Evolutionary conservation across 495 filamentous ascomycete species (phyloP), one percentile per base, ranked within the genome.

Genomic region (Pyrenula massariospora): DNA sequence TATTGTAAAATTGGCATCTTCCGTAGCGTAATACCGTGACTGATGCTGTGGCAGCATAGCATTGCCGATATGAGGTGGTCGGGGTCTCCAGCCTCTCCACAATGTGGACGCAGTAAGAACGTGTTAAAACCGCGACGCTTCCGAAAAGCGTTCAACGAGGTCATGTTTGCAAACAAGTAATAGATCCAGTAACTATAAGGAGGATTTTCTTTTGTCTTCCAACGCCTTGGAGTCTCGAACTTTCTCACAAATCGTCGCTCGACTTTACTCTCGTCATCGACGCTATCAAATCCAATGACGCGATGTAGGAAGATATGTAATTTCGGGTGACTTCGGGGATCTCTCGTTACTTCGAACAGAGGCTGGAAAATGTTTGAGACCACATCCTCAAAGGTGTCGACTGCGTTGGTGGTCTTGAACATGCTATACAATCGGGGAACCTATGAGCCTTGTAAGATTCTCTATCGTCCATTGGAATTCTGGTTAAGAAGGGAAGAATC

Each of bases 111-210:
- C 23, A 98, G 77, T 24, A 95, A 73, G 66, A 98, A 96, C 0
- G 92, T 97, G 65, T 95, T 97, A 77, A 97, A 96, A 2, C 91
- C 89, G 22, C 91, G 83, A 58, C 84, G 83, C 62, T 92, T 92
- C 15, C 93, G 82, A 87, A 86, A 96, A 52, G 82, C 77, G 67
- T 98, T 98, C 61, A 98, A 79, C 12, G 93, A 95, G 1, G 87
- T 81, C 66, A 95, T 89, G 67, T 98, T 98, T 48, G 94, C 82
- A 64, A 90, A 98, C 54, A 98, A 81, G 65, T 95, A 91, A 72
- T 97, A 98, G 60, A 98, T 84, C 93, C 93, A 98, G 70, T 98
- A 97, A 66, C 85, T 96, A 71, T 98, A 98, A 1, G 94, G 93
- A 22, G 93, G 94, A 66, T 98, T 97, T 65, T 97, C 89, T 63